Conservation (phyloP, 2,329 filamentous ascomycete species). For the Aspergillus chevalieri region DNA sequence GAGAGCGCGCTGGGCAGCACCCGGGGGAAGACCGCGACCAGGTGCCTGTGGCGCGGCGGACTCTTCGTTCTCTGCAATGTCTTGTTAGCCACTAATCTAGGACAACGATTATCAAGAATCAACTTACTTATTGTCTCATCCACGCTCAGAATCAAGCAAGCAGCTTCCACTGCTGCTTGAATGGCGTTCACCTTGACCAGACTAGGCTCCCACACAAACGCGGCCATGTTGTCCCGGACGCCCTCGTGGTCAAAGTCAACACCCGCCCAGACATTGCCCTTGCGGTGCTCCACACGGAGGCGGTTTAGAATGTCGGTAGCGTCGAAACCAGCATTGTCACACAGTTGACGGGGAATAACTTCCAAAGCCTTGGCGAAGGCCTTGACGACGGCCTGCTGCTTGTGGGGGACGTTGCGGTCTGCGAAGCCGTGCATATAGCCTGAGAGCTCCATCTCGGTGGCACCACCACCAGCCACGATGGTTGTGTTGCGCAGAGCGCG, state of each 20-base stretch:
- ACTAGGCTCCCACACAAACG: constrained; percentile 95
- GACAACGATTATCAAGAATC: not conserved
- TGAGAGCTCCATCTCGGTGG: constrained; percentile 93
- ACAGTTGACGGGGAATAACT: constrained; percentile 91
- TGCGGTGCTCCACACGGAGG: constrained; percentile 90
- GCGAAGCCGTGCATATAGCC: constrained; percentile 89
- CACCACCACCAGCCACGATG: constrained; percentile 92
- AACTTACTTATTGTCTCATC: constrained; percentile 87
- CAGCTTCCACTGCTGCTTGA: constrained; percentile 90
- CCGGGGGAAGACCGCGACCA: constrained; percentile 64
- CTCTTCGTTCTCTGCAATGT: constrained; percentile 71
- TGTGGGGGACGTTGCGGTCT: constrained; percentile 85
- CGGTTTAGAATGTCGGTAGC: constrained; percentile 97
- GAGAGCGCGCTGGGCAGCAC: constrained; percentile 82
- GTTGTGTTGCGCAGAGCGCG: constrained; percentile 89
- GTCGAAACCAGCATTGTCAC: constrained; percentile 97
- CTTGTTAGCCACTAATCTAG: constrained; percentile 11
- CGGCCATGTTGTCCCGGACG: constrained; percentile 87
- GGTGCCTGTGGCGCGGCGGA: constrained; percentile 78
- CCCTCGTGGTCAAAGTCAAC: constrained; percentile 93
- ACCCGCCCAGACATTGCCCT: constrained; percentile 87
- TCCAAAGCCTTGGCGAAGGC: constrained; percentile 95
- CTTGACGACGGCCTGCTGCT: constrained; percentile 97
- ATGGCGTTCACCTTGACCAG: constrained; percentile 96
- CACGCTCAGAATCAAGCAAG: constrained; percentile 89